These are phyloP conservation scores for Tephrocybe sp. DNA, from an alignment of 768 basidiomycete genomes.

Conservation along the genomic window DNA sequence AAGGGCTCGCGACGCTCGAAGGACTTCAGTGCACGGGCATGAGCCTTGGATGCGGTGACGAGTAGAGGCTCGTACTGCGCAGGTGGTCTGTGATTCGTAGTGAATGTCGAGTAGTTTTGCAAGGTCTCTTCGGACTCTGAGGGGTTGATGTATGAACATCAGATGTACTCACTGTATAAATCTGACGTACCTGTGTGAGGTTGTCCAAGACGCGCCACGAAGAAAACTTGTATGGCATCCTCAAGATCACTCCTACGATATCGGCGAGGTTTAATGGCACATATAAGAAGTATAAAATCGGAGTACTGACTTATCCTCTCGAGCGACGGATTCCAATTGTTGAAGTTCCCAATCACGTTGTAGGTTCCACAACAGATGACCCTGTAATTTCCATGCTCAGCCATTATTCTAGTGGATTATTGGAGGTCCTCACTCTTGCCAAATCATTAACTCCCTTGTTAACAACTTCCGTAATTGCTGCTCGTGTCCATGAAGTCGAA, in stretches of 20 bases:
- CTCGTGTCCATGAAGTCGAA: constrained; percentile 58
- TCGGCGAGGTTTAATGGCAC: constrained; percentile 30
- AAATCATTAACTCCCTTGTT: constrained; percentile 59
- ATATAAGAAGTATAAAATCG: neutral
- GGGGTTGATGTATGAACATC: neutral
- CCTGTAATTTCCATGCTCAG: constrained; percentile 36
- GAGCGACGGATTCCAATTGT: constrained; percentile 46
- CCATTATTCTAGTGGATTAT: neutral
- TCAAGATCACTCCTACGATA: constrained; percentile 29
- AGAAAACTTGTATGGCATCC: constrained; percentile 51
- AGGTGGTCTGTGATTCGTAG: constrained; percentile 70
- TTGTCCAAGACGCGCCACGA: constrained; percentile 66
- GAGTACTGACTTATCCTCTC: constrained; percentile 40
- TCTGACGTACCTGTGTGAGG: constrained; percentile 66
- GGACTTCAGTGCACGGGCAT: constrained; percentile 54
- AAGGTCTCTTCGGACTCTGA: constrained; percentile 81
- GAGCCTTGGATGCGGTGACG: constrained; percentile 73
- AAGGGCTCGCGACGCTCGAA: constrained; percentile 61
- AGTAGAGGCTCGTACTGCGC: constrained; percentile 77
- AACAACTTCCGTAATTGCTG: constrained; percentile 51
- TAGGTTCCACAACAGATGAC: constrained; percentile 66
- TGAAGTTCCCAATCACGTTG: constrained; percentile 76
- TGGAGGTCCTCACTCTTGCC: constrained; percentile 43
- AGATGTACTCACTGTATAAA: neutral
- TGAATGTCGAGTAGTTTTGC: constrained; percentile 86